A percentile compares a stretch with the other conserved stretches of the same genome.
Conservation (phyloP, 1,284 basidiomycete species). For the Pyrrhoderma lamaoense region DNA sequence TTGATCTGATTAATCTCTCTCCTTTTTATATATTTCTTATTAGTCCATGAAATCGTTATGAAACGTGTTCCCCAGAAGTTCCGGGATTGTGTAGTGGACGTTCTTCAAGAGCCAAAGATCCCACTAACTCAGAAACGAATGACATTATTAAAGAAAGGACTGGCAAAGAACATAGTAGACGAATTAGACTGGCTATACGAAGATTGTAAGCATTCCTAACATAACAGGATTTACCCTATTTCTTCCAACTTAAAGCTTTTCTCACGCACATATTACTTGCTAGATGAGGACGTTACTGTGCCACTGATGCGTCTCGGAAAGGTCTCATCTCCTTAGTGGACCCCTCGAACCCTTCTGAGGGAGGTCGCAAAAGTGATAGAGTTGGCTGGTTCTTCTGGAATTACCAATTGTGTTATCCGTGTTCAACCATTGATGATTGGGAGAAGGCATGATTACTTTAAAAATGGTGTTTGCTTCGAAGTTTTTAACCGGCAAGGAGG, state of each 20-base stretch:
- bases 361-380: constrained; percentile 63
- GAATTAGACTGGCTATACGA: constrained; percentile 65
- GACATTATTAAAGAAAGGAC: constrained; percentile 56
- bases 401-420: constrained; percentile 45
- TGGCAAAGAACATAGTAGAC: constrained; percentile 54
- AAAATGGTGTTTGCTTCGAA: constrained; percentile 69
- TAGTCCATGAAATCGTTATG: constrained; percentile 61
- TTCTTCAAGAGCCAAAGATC: constrained; percentile 56
- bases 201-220: constrained; percentile 42
- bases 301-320: constrained; percentile 54
- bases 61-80: constrained; percentile 50
- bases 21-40: constrained; percentile 2
- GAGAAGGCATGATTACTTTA: constrained; percentile 55
- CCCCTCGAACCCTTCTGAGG: constrained; percentile 44
- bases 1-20: too few species aligned
- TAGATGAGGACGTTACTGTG: constrained; percentile 57
- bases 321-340: constrained; percentile 44
- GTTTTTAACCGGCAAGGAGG: constrained; percentile 62
- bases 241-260: too few species aligned
- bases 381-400: constrained; percentile 55
- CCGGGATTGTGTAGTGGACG: constrained; percentile 47
- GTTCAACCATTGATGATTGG: constrained; percentile 72
- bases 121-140: constrained; percentile 61
- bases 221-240: background rate
- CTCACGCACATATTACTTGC: background rate